phyloP scores from a whole-genome alignment of 2,329 filamentous ascomycete genomes.

The Sclerotinia sclerotiorum region DNA sequence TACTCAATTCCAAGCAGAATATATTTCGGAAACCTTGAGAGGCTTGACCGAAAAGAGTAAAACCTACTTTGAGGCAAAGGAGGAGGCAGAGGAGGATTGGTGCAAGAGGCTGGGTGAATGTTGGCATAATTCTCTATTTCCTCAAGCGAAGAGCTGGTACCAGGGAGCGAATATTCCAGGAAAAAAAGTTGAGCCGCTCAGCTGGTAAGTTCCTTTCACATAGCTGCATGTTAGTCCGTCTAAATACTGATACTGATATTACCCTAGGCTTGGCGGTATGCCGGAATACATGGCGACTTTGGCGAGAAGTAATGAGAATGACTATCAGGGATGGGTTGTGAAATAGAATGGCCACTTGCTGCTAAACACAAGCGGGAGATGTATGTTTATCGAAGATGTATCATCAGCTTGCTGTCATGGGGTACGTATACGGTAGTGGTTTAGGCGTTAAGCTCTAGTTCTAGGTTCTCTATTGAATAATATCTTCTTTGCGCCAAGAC shows the following conservation, averaged over 20 bases:
- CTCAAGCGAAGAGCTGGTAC: slow-evolving; percentile 43
- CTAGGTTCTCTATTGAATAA: not conserved
- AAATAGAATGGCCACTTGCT: not conserved
- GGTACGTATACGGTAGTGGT: too few relatives aligned
- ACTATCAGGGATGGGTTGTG: slow-evolving; percentile 23
- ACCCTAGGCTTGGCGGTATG: slow-evolving; percentile 17
- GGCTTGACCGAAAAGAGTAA: slow-evolving; percentile 38
- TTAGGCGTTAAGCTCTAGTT: not conserved
- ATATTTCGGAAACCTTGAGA: slow-evolving; percentile 42
- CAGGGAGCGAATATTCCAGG: slow-evolving; percentile 46
- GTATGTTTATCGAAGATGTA: not conserved
- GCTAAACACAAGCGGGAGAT: not conserved
- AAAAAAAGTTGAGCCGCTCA: slow-evolving; percentile 42
- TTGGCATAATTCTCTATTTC: slow-evolving; percentile 40
- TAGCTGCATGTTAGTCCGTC: not conserved
- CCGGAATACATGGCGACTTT: slow-evolving; percentile 20
- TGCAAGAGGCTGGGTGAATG: slow-evolving; percentile 37
- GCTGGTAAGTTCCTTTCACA: slow-evolving; percentile 31
- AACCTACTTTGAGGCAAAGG: slow-evolving; percentile 40
- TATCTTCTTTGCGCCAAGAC: too few relatives aligned
- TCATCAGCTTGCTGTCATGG: not conserved
- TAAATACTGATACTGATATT: not conserved
- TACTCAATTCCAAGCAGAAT: slow-evolving; percentile 45
- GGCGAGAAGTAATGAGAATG: slow-evolving; percentile 22
- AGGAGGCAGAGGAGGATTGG: slow-evolving; percentile 41